Evolutionary conservation across 2,329 filamentous ascomycete genomes (phyloP), one percentile per base, ranked within the genome.

Genomic region (Chaetomiaceae sp.): DNA sequence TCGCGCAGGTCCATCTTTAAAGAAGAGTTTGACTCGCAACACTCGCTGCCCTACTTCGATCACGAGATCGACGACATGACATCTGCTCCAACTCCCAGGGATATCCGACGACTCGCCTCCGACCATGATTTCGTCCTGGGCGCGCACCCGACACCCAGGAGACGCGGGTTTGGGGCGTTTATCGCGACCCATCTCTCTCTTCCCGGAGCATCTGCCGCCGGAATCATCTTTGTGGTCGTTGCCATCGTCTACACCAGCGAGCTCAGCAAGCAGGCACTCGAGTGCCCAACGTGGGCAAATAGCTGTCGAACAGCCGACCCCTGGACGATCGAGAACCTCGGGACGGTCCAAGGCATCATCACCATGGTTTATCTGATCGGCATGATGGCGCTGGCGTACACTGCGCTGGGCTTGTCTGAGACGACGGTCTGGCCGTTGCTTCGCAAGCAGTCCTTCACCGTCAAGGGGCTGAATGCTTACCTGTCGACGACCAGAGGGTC

Each of bases 281-380:
- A 61, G 14, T 64, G 62, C 25, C 61, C 62, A 3, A 1, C 50
- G 3, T 64, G 62, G 62, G 58, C 61, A 4, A 52, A 42, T 20
- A 37, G 31, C 20, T 64, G 62, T 33, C 33, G 19, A 4, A 38
- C 19, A 5, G 51, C 53, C 4, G 59, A 60, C 36, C 22, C 7
- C 4, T 64, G 62, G 62, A 63, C 61, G 1, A 25, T 53, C 1
- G 51, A 59, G 7, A 55, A 63, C 33, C 55, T 64, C 7, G 56
- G 54, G 9, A 61, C 57, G 3, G 54, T 64, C 14, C 62, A 64
- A 47, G 61, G 59, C 0, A 55, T 63, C 45, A 60, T 63, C 47
- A 60, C 59, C 6, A 34, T 62, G 37, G 19, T 64, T 3, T 64
- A 60, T 47, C 44, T 58, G 8, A 56, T 62, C n/a, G 62, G 62